Percentiles rank a stretch among this genome's conserved stretches.
These are phyloP conservation scores for Melampsora americana DNA, from an alignment of 1,284 basidiomycete genomes.

Conservation along the genomic window DNA sequence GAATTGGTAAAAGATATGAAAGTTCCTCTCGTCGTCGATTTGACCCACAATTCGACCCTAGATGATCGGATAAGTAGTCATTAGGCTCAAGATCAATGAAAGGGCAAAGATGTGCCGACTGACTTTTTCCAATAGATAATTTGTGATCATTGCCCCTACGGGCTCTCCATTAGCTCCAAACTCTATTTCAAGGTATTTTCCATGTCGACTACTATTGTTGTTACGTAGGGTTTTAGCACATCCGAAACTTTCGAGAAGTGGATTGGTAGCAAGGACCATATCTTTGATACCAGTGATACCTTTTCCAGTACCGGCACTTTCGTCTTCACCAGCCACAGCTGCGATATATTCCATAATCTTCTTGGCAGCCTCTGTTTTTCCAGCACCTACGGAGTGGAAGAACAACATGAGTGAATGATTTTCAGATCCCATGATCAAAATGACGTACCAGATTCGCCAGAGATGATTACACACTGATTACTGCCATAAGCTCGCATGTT, in stretches of 20 bases:
- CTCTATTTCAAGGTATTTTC: slow-evolving; percentile 99
- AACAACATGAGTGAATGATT: slow-evolving; percentile 51
- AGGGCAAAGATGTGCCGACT: slow-evolving; percentile 23
- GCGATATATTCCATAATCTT: slow-evolving; percentile 99
- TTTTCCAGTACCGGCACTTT: slow-evolving; percentile 61
- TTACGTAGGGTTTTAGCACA: slow-evolving; percentile 98
- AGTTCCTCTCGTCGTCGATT: slow-evolving; percentile 92
- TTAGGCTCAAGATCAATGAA: not conserved
- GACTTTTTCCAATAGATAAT: slow-evolving; percentile 91
- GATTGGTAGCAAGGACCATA: slow-evolving; percentile 99
- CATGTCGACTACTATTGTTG: slow-evolving; percentile 98
- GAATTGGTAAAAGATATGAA: slow-evolving; percentile 99
- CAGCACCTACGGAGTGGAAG: slow-evolving; percentile 64
- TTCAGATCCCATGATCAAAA: not conserved
- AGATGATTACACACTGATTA: slow-evolving; percentile 99
- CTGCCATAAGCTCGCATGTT: slow-evolving; percentile 99
- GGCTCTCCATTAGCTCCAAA: slow-evolving; percentile 90
- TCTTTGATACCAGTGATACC: slow-evolving; percentile 94
- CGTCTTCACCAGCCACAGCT: slow-evolving; percentile 78
- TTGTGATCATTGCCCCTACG: slow-evolving; percentile 95
- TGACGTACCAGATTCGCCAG: slow-evolving; percentile 71
- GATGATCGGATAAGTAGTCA: not conserved
- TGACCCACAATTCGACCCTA: slow-evolving; percentile 89
- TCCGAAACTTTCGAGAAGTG: slow-evolving; percentile 93
- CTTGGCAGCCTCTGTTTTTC: slow-evolving; percentile 95